Percentiles rank a stretch among this genome's conserved stretches.
These are phyloP conservation scores for Ottelia alismoides DNA, from an alignment of 106 monocot genomes.

Conservation along the genomic window DNA sequence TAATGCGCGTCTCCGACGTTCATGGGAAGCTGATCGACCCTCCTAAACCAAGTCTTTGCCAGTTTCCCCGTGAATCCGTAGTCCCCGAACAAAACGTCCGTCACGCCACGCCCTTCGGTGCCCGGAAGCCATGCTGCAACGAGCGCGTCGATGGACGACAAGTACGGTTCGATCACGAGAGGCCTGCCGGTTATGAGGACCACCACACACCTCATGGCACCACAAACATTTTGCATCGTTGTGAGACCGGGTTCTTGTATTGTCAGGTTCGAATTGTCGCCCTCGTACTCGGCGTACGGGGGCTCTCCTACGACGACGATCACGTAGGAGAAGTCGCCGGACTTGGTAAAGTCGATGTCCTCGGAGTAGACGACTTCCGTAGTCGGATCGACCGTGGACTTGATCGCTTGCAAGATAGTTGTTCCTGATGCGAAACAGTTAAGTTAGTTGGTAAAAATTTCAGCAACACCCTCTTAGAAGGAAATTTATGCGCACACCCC, in stretches of 20 bases:
- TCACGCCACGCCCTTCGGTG: constrained; percentile 18
- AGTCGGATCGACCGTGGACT: constrained; percentile 3
- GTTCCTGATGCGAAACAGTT: too few species aligned
- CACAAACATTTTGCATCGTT: constrained; percentile 18
- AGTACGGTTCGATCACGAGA: constrained; percentile 7
- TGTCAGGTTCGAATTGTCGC: constrained; percentile 20
- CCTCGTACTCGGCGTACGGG: constrained; percentile 6
- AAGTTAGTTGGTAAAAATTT: too few species aligned
- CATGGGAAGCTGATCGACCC: constrained; percentile 6
- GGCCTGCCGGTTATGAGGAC: constrained; percentile 9
- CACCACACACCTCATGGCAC: neutral
- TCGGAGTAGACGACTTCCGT: constrained; percentile 8
- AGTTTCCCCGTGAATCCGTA: constrained; percentile 8
- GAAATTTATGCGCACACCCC: too few species aligned
- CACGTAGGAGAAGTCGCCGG: constrained; percentile 6
- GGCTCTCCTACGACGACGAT: constrained; percentile 15
- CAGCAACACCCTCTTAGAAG: too few species aligned
- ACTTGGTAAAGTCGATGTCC: constrained; percentile 3
- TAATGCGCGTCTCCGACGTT: constrained; percentile 1
- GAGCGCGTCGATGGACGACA: constrained; percentile 3
- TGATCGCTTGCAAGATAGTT: constrained; percentile 8
- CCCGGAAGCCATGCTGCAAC: constrained; percentile 6
- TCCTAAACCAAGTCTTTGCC: neutral
- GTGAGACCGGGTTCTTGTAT: constrained; percentile 24
- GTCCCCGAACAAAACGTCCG: constrained; percentile 19